Base-by-base conservation (phyloP, 2,329 filamentous ascomycete genomes). In the Colletotrichum sp. region DNA sequence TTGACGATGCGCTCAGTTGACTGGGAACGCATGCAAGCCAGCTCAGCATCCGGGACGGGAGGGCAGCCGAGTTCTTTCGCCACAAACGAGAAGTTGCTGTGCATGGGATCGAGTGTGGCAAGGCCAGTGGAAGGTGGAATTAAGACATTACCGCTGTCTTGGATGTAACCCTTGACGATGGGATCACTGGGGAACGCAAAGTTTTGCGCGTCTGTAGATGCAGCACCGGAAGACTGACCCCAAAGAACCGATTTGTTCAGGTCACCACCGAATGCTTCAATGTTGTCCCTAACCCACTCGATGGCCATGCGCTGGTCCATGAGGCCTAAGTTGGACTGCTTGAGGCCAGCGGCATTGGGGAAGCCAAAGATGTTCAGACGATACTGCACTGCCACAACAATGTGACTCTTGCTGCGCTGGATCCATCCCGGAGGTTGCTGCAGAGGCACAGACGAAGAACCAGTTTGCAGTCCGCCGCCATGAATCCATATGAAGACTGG, bases 201-300 rank as follows among this genome's bases (percentile, higher is more conserved):
- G 55, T 58, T 58, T 5, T 58, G 55, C 13, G 26, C 55, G 0
- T 58, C 55, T 9, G 24, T 58, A 28, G 55, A 58, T 16, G 55
- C 55, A 18, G 55, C 55, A 0, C 55, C 55, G 13, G 55, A 58
- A 0, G 55, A 58, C 55, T 58, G 55, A 6, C 55, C 55, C 55
- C 55, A 58, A 12, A 58, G 55, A 1, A 58, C 24, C 55, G 82
- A 2, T 8, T 30, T 34, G 18, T 61, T 30, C 18, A 61, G 28
- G 2, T 93, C 89, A 4, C 92, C 92, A 1, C 92, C 92, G 82
- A 94, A 93, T 6, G 83, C 84, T 9, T 81, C 87, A 68, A 93
- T 89, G 81, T 93, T 93, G 28, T 88, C 85, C 76, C 86, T 85
- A 24, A 94, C 88, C 92, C 92, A 94, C 71, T 87, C 83, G n/a